Evolutionary conservation across 2,329 filamentous ascomycete genomes (phyloP), one percentile per base, ranked within the genome.

Genomic region (Ophiostoma sp.): DNA sequence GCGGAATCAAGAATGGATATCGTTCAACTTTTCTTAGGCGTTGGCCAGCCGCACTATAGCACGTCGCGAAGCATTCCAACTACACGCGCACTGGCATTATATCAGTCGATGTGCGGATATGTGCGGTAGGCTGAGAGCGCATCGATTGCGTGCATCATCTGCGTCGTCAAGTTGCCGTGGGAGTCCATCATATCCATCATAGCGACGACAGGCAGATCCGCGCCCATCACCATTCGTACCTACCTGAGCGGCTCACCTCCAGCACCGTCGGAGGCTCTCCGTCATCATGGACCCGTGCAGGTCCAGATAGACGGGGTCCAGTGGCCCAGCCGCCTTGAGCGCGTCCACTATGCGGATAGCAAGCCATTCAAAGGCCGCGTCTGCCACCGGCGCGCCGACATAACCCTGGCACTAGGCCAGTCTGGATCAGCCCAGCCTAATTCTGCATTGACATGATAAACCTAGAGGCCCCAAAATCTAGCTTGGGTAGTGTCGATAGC

Each of bases 211-310:
- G 55, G 55, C 55, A 38, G 27, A 16, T 38, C 27, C 11, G 27
- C 27, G 5, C 55, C 27, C 9, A 60, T 27, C 14, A 60, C 11
- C 27, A 38, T 27, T 3, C 27, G 55, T 27, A 60, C 55, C 4
- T 27, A 27, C 27, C 55, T 11, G 27, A 60, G 27, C 55, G 38
- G 55, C 55, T 60, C 55, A 27, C 55, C 55, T 27, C 38, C 55
- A 2, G 55, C 55, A 9, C 38, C 55, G 27, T 60, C 55, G 1
- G 3, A 60, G 55, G 27, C 27, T 60, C 27, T 60, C 55, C 1
- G 55, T 60, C 55, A 60, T 60, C 55, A 60, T 60, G 27, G 55
- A 60, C 3, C 55, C 55, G 55, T 60, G 27, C 55, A 60, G 27
- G 55, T 60, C 55, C 5, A 60, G 55, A 38, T 60, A 60, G 27